Base-by-base conservation (phyloP, 106 monocot species). In the Platanthera guangdongensis region DNA sequence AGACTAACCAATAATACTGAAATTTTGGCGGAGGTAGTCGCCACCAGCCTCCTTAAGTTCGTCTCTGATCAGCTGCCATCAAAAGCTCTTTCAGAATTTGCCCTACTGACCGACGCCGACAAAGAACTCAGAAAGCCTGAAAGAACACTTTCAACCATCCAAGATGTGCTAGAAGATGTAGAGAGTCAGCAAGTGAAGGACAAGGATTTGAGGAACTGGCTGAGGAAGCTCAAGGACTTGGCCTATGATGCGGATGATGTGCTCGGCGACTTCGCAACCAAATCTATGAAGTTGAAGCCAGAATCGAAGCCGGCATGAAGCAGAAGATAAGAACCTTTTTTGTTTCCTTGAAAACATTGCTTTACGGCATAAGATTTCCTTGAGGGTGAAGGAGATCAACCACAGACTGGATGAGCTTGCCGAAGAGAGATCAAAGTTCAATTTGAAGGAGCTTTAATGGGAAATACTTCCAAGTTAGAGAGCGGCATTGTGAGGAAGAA, bases 361-460 rank as follows among this genome's bases (percentile, higher is more conserved):
- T 3, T 47, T 78, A 25, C 78, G n/a, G 8, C 11, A 16, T 14
- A 74, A 79, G 50, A 79, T 82, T 15, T 50, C 68, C 16, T 9
- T 28, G 15, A 80, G 63, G 49, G 51, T 82, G 18, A 79, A 71
- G 62, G 73, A 54, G 21, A 79, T 85, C 18, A 82, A 52, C 47
- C 71, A 76, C 48, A 85, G 82, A 52, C 21, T 82, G 32, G 82
- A 82, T 77, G 71, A 72, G 53, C 80, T 82, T n/a, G 86, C 77
- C 9, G 73, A 76, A 72, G 86, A 80, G n/a, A 69, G 80, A 53
- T 54, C 62, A 12, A 80, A 67, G 32, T 75, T 86, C 52, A 75
- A 78, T 6, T 30, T 86, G 25, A 54, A 19, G 22, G 78, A 39
- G 39, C 39, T 51, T 22, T 75, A 47, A 7, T 59, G 4, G 21